A percentile compares a stretch with the other conserved stretches of the same genome.
Conservation (phyloP, 1,284 basidiomycete species). For the Microbotryum intermedium region DNA sequence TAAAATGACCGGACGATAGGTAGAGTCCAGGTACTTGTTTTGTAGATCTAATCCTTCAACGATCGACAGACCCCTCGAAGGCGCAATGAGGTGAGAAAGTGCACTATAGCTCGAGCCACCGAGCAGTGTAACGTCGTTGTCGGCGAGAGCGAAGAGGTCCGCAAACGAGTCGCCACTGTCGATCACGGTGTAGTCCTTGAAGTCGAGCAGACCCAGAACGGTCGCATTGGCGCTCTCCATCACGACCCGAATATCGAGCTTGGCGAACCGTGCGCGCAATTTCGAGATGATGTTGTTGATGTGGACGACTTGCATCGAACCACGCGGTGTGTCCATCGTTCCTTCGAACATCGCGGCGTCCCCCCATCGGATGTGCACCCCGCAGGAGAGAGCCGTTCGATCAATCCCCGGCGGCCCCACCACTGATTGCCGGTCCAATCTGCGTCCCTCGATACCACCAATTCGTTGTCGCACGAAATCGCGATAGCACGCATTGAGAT, state of each 20-base stretch:
- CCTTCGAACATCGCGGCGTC: background rate
- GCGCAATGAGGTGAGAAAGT: background rate
- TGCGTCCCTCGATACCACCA: no score
- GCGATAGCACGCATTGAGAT: no score
- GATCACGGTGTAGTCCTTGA: background rate
- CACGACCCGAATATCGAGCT: background rate
- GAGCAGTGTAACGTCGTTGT: background rate
- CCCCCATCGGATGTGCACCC: background rate
- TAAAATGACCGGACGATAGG: no score
- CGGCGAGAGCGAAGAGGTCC: background rate
- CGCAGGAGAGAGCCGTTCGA: background rate
- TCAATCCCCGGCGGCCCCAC: no score
- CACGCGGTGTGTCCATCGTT: background rate
- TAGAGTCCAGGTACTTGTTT: no score
- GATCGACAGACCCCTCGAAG: background rate
- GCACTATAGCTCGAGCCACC: background rate
- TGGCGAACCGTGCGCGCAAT: background rate
- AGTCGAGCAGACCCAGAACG: background rate
- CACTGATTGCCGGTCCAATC: no score
- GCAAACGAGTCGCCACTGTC: background rate
- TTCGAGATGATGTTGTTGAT: background rate
- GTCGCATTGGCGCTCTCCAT: background rate
- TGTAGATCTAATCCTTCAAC: background rate
- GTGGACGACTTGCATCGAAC: background rate
- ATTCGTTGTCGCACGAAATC: no score